Evolutionary conservation across 352 stramenopile genomes (phyloP).

Genomic region (Globisporangium solare): DNA sequence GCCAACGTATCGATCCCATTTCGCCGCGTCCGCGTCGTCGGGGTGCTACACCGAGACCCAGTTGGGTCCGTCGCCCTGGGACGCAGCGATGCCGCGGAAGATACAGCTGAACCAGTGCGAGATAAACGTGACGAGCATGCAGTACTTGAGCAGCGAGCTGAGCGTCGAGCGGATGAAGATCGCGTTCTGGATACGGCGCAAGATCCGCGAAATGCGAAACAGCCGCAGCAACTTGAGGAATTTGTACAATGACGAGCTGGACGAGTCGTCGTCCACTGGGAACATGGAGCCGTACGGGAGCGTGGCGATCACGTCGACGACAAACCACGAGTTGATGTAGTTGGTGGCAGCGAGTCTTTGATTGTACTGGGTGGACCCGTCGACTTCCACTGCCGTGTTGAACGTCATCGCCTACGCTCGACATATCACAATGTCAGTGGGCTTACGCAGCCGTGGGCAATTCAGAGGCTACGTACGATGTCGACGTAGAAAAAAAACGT

Average conservation of each 20-base stretch:
- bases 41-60: neutral
- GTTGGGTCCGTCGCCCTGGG: constrained; percentile 17
- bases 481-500: constrained; percentile 63
- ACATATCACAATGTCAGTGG: neutral
- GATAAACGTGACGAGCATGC: constrained; percentile 69
- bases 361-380: constrained; percentile 44
- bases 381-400: constrained; percentile 49
- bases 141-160: constrained; percentile 79
- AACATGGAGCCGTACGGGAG: constrained; percentile 38
- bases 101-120: constrained; percentile 71
- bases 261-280: constrained; percentile 4
- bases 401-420: constrained; percentile 35
- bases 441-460: neutral
- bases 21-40: constrained; percentile 2
- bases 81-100: constrained; percentile 13
- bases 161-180: constrained; percentile 69
- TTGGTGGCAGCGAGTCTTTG: constrained; percentile 24
- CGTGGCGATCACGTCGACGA: constrained; percentile 40
- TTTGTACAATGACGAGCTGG: constrained; percentile 29
- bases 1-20: constrained; percentile 27
- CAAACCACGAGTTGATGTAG: constrained; percentile 51
- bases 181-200: constrained; percentile 38
- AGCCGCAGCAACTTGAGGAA: constrained; percentile 42
- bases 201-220: constrained; percentile 69
- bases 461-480: constrained; percentile 32